Percentiles rank a stretch among this genome's conserved stretches.
phyloP scores from a whole-genome alignment of 441 rosid genomes.

The Viola pubescens region DNA sequence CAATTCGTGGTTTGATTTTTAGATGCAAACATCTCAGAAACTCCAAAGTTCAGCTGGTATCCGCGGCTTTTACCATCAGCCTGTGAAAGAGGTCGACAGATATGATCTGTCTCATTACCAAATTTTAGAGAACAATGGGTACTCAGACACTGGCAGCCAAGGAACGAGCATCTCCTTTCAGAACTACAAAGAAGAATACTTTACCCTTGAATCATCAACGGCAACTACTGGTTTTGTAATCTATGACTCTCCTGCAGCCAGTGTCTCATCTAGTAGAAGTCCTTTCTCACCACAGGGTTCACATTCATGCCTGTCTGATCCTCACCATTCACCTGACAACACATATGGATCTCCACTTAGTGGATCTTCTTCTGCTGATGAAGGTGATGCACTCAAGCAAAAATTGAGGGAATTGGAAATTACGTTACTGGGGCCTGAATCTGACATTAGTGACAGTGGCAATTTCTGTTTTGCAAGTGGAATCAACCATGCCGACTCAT shows the following conservation, averaged over 20 bases:
- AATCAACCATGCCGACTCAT: constrained; percentile 22
- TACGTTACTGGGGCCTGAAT: constrained; percentile 48
- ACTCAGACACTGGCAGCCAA: constrained; percentile 35
- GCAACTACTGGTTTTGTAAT: constrained; percentile 24
- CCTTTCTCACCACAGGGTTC: constrained; percentile 59
- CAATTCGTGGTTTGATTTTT: constrained; percentile 9
- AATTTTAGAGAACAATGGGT: constrained; percentile 27
- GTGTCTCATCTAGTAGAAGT: constrained; percentile 38
- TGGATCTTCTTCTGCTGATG: constrained; percentile 42
- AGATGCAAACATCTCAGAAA: constrained; percentile 48
- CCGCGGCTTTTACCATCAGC: constrained; percentile 32
- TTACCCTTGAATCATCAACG: constrained; percentile 56
- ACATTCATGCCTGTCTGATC: constrained; percentile 44
- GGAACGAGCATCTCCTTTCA: constrained; percentile 39
- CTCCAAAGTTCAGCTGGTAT: constrained; percentile 30
- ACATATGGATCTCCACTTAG: constrained; percentile 46
- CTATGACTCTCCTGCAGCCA: constrained; percentile 41
- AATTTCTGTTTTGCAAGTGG: constrained; percentile 33
- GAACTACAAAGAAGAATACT: constrained; percentile 33
- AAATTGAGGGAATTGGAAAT: constrained; percentile 50
- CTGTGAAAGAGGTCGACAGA: constrained; percentile 26
- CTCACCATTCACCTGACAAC: constrained; percentile 37
- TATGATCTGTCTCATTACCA: constrained; percentile 31
- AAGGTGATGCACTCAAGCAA: constrained; percentile 31
- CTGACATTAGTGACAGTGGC: constrained; percentile 30